Evolutionary conservation across 2,329 filamentous ascomycete genomes (phyloP), one percentile per base, ranked within the genome.

Genomic region (Thermoascus crustaceus): DNA sequence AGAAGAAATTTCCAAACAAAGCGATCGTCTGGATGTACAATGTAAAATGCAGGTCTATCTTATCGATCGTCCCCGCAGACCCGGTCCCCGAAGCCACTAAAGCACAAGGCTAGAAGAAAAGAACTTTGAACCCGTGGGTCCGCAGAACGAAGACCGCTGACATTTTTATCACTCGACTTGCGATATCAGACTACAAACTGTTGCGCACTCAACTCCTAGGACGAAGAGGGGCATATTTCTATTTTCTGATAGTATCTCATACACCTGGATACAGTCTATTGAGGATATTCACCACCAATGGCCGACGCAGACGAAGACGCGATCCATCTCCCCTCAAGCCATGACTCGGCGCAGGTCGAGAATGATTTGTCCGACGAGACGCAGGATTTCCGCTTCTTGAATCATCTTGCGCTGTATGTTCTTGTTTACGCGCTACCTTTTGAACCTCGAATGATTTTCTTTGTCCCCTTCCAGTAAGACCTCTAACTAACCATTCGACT

Each of bases 361-460:
- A 71, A 77, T 31, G 77, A 78, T 42, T 71, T 80, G 35, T 81
- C 81, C 25, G 88, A 94, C 49, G 83, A 88, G 57, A 76, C 80
- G 2, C 86, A 88, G 52, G 89, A 96, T 63, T 95, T 89, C 60
- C 80, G 84, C 45, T 80, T 88, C 43, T 79, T 82, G 25, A 68
- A 67, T 42, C 67, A 68, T 40, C 56, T 79, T 45, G 71, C 68
- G 58, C 71, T 68, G 61, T 70, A 51, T 42, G 55, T 51, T 3
- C 20, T 5, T 30, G 30, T 29, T 25, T 19, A 9, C 16, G n/a
- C n/a, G n/a, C n/a, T n/a, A n/a, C n/a, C 11, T 32, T 13, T 9
- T 13, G 26, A 18, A 17, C 22, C 23, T 40, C 8, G 19, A 13
- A n/a, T 19, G 4, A 35, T 21, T 25, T 21, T 21, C 10, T 34